phyloP scores from a whole-genome alignment of 257 asterid genomes.

The Marsdenia floribunda region DNA sequence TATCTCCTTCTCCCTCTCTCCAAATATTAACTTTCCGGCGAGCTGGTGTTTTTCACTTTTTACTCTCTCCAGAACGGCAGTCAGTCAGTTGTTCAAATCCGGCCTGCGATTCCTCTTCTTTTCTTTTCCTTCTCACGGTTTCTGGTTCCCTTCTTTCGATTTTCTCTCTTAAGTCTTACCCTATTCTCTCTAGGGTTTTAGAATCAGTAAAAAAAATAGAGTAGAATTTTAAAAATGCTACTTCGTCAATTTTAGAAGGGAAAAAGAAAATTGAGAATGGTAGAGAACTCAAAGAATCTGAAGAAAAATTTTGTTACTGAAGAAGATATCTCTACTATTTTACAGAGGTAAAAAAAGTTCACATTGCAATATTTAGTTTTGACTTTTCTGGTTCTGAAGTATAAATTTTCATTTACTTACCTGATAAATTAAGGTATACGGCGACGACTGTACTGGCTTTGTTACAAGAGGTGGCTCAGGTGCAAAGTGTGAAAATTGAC shows the following conservation, averaged over 20 bases:
- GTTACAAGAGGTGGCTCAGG: conserved; percentile 70
- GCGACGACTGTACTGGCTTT: conserved; percentile 50
- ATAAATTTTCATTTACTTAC: not conserved
- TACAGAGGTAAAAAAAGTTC: conserved; percentile 42
- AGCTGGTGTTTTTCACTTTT: conserved; percentile 14
- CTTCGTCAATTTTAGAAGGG: not conserved
- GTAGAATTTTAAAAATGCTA: not conserved
- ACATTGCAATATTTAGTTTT: not conserved
- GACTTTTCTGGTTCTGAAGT: not conserved
- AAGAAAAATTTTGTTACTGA: conserved; percentile 55
- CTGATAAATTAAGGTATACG: conserved; percentile 46
- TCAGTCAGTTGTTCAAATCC: conserved; percentile 3
- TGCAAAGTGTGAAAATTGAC: conserved; percentile 51
- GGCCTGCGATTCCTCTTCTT: not conserved
- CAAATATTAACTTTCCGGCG: not conserved
- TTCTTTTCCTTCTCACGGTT: not conserved
- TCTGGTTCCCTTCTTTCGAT: not conserved
- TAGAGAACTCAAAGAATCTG: conserved; percentile 46
- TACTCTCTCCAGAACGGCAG: conserved; percentile 13
- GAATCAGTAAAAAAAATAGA: not conserved
- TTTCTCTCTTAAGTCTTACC: not conserved
- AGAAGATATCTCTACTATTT: conserved; percentile 42
- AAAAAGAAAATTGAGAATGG: conserved; percentile 29
- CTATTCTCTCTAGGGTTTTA: conserved; percentile 17
- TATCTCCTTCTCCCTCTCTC: not conserved